Base-by-base conservation (phyloP, 768 basidiomycete species). In the Trametes meyenii region DNA sequence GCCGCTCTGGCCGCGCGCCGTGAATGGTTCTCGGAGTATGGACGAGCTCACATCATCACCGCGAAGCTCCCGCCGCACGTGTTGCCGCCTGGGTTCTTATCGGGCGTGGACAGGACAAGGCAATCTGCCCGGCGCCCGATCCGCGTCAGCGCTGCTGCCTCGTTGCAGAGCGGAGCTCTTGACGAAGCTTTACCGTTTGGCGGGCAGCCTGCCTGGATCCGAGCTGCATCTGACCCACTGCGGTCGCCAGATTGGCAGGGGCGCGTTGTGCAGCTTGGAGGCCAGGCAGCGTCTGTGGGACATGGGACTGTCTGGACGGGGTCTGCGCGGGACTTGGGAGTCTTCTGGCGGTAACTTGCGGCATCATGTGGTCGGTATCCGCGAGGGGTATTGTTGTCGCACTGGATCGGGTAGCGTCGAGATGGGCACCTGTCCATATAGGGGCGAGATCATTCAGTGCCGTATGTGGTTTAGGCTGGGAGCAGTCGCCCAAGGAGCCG, bases 101-200 rank as follows among this genome's bases (percentile, higher is more conserved):
- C 62, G 62, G 62, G 62, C 62, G 57, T 63, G 57, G 48, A 39
- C 62, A 51, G 57, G 48, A 39, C 62, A 51, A 64, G 62, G 58
- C 62, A 64, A 64, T 64, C 62, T 64, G 58, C 58, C 55, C 62
- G 58, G 49, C 62, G 44, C 62, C 62, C 62, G 62, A 64, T 64
- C 62, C 48, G 57, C 39, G 38, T 33, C 46, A 36, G 36, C 24
- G 46, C 56, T 11, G 23, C 26, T 2, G 54, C 53, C 60, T 50
- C 54, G 53, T 55, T 55, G 46, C 60, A 17, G 44, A 21, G 58
- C 50, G 57, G 57, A 43, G 26, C 57, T 17, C 16, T 19, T 51
- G 40, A 43, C 57, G 57, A 58, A 58, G 57, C 49, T 58, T 58
- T 58, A 58, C 57, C 57, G 57, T 58, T 58, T 23, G 49, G 24